Evolutionary conservation across 1,139 yeast species (phyloP).

Genomic region (Pichia sp.): DNA sequence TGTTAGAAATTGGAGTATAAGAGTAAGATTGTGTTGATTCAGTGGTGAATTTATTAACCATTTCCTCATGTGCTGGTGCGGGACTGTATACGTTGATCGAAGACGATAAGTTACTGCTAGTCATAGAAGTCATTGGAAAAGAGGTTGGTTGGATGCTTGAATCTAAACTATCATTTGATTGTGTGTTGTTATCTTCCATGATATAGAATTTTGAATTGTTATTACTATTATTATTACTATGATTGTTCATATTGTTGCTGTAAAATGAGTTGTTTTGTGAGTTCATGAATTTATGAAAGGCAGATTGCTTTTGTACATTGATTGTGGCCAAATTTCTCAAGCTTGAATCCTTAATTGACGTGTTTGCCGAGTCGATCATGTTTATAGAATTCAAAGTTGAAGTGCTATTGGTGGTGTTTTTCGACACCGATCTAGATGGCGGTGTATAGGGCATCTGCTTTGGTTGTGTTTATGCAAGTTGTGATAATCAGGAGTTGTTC

Average conservation of each 20-base stretch:
- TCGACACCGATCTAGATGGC: conserved; percentile 17
- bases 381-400: neutral
- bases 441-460: conserved; percentile 24
- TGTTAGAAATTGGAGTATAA: conserved; percentile 75
- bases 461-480: too few species aligned
- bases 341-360: neutral
- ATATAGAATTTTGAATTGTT: conserved; percentile 9
- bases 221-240: neutral
- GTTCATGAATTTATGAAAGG: conserved; percentile 18
- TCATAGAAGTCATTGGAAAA: neutral
- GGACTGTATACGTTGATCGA: neutral
- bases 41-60: conserved; percentile 46
- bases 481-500: too few species aligned
- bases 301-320: conserved; percentile 11
- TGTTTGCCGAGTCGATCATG: neutral
- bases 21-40: conserved; percentile 83
- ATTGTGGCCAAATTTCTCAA: neutral
- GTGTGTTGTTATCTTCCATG: conserved; percentile 9
- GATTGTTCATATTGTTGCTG: neutral
- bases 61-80: neutral
- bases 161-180: conserved; percentile 1
- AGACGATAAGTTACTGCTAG: neutral
- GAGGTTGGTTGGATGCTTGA: neutral
- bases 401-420: neutral
- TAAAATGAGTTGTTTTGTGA: conserved; percentile 15